Evolutionary conservation across 2,329 filamentous ascomycete genomes (phyloP).

Genomic region (Sclerotinia spermophila): DNA sequence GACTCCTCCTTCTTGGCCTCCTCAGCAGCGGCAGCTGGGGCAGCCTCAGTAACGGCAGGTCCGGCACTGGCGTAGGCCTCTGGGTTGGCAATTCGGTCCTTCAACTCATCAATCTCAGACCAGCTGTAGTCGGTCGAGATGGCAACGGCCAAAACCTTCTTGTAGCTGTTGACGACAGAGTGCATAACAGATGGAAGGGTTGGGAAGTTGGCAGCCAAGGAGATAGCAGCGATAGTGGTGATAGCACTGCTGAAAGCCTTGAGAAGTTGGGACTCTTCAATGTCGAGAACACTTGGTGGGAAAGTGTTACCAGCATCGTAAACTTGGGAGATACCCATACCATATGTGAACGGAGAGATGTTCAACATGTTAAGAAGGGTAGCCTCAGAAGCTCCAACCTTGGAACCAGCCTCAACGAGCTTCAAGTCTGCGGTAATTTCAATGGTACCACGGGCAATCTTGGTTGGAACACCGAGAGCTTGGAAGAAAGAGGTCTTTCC

Average conservation of each 20-base stretch:
- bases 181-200: conserved; percentile 95
- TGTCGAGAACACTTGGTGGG: conserved; percentile 80
- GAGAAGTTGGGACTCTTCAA: conserved; percentile 91
- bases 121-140: conserved; percentile 88
- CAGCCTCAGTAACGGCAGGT: conserved; percentile 59
- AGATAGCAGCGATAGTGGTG: conserved; percentile 82
- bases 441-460: conserved; percentile 99
- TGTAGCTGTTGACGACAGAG: conserved; percentile 96
- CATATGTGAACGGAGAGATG: conserved; percentile 99
- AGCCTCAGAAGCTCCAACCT: conserved; percentile 98
- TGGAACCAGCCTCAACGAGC: conserved; percentile 87
- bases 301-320: conserved; percentile 98
- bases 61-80: conserved; percentile 88
- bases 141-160: conserved; percentile 89
- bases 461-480: conserved; percentile 99
- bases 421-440: conserved; percentile 98
- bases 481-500: conserved; percentile 99
- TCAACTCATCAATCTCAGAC: conserved; percentile 95
- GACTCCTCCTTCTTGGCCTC: conserved; percentile 59
- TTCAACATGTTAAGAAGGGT: conserved; percentile 99
- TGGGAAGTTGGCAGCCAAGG: conserved; percentile 90
- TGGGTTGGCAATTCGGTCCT: conserved; percentile 99
- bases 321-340: conserved; percentile 93
- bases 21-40: conserved; percentile 49
- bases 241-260: conserved; percentile 77